phyloP scores from a whole-genome alignment of 768 basidiomycete genomes.

The Fibroporia radiculosa region DNA sequence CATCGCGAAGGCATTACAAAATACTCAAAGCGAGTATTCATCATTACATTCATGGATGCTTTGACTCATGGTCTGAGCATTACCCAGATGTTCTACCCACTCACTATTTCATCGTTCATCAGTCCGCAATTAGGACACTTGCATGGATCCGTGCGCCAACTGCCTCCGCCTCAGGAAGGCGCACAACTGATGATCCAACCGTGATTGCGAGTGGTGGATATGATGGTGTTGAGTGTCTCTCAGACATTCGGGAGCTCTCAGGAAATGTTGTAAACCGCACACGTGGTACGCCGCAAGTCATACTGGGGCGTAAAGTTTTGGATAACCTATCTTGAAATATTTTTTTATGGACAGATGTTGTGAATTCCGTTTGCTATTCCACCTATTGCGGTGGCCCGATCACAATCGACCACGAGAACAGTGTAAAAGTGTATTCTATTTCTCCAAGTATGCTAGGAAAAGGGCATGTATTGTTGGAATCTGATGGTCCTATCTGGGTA shows the following conservation, averaged over 20 bases:
- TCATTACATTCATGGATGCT: background rate
- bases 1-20: constrained; percentile 18
- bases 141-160: constrained; percentile 70
- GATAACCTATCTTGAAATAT: background rate
- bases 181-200: constrained; percentile 51
- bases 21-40: background rate
- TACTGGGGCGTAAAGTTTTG: no score
- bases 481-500: constrained; percentile 81
- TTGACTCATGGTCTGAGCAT: constrained; percentile 2
- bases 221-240: constrained; percentile 70
- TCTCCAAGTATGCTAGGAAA: constrained; percentile 68
- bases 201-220: constrained; percentile 73
- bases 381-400: constrained; percentile 61
- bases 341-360: constrained; percentile 44
- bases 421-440: constrained; percentile 65
- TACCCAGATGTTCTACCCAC: constrained; percentile 52
- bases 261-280: constrained; percentile 71
- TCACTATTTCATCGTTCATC: constrained; percentile 67
- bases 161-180: constrained; percentile 36
- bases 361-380: constrained; percentile 60
- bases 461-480: constrained; percentile 65
- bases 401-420: constrained; percentile 79
- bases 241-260: constrained; percentile 66
- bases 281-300: constrained; percentile 62
- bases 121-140: constrained; percentile 71